Evolutionary conservation across 768 basidiomycete genomes (phyloP), one percentile per base, ranked within the genome.

Genomic region (Serendipita sp.): DNA sequence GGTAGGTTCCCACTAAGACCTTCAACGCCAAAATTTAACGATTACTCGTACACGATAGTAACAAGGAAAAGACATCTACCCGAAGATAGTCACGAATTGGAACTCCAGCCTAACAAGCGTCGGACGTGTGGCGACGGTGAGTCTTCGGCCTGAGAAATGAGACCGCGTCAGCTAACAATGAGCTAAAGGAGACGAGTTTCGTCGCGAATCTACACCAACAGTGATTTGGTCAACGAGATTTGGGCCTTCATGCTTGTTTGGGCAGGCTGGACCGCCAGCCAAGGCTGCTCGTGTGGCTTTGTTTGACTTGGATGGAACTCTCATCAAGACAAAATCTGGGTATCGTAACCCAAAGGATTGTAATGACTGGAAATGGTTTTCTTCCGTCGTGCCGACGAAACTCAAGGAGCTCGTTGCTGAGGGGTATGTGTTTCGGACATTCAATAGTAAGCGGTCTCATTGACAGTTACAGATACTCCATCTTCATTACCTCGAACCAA

Each of bases 241-340:
- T 36, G 33, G 33, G 18, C 29, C 55, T 3, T 33, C 55, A n/a
- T 60, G 55, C 55, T 36, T 60, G 2, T 60, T 60, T 60, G 55
- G 27, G 27, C 27, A 4, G n/a, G 55, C 2, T 23, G 48, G 48
- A 18, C 8, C 1, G n/a, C 48, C 48, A 18, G 18, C 18, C n/a
- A 52, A 52, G 31, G n/a, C 48, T 8, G 48, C 18, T 18, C 55
- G 55, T 34, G 80, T 91, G 34, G 87, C 88, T 6, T 80, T 84
- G 13, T 88, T 93, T 66, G 93, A 96, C 72, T 75, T 96, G 31
- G 93, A 96, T 70, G 90, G 88, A 2, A 93, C 91, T 0, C 69
- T 94, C 66, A 91, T 96, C 71, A 71, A 73, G 64, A 71, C 78
- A 0, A 64, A 66, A 36, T 74, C 72, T 15, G 74, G 74, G 4